Percentiles rank a stretch among this genome's conserved stretches.
These are phyloP conservation scores for Botryobasidium botryosum DNA, from an alignment of 768 basidiomycete genomes.

Conservation along the genomic window DNA sequence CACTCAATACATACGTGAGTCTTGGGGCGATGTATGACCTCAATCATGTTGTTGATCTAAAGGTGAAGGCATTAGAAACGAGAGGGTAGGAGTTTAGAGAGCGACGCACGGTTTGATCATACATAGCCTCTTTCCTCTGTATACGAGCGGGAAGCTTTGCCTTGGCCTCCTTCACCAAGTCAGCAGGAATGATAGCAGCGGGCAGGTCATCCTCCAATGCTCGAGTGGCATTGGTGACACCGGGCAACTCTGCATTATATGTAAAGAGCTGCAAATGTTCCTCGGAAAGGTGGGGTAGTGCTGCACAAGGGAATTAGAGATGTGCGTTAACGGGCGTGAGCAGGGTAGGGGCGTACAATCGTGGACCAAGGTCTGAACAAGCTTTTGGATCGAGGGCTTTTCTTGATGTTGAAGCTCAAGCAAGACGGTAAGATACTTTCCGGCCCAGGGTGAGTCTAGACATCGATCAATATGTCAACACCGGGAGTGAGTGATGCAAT, in stretches of 20 bases:
- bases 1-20: no score
- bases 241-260: no score
- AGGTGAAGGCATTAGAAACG: constrained; percentile 3
- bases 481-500: not conserved
- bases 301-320: no score
- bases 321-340: no score
- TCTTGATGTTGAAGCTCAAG: constrained; percentile 49
- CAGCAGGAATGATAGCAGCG: not conserved
- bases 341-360: constrained; percentile 22
- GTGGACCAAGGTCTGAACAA: constrained; percentile 42
- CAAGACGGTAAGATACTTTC: not conserved
- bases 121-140: constrained; percentile 1
- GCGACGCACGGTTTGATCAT: constrained; percentile 2
- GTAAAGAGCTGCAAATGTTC: no score
- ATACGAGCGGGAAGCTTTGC: not conserved
- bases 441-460: constrained; percentile 3
- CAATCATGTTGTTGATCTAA: not conserved
- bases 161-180: not conserved
- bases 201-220: constrained; percentile 27
- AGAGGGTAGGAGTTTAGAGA: no score
- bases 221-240: no score
- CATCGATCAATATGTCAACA: not conserved
- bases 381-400: constrained; percentile 70
- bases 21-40: no score
- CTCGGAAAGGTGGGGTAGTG: no score